These are phyloP conservation scores for Scedosporium apiospermum DNA, from an alignment of 2,329 filamentous ascomycete genomes.

Conservation along the genomic window DNA sequence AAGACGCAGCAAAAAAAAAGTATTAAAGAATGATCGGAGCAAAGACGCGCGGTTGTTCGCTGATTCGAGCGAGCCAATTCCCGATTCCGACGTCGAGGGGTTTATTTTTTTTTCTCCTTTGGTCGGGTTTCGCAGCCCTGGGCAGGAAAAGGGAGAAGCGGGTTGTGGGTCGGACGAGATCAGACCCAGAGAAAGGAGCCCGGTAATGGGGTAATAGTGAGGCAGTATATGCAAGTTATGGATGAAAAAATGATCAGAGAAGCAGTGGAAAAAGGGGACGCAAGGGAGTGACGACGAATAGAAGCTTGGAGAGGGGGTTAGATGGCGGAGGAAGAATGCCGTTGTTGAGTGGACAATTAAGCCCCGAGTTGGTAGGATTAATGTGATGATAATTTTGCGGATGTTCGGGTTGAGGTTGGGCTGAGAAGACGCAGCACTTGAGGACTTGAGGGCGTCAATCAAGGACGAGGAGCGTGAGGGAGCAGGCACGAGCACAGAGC, in stretches of 20 bases:
- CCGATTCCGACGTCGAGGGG: neutral
- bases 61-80: neutral
- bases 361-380: neutral
- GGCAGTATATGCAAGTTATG: neutral
- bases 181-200: neutral
- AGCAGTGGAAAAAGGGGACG: neutral
- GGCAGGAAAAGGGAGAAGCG: neutral
- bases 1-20: neutral
- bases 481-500: too few species aligned
- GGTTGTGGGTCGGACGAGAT: neutral
- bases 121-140: neutral
- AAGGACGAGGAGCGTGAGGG: too few species aligned
- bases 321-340: neutral
- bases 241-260: neutral
- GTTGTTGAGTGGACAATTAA: neutral
- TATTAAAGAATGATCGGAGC: neutral
- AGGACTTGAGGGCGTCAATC: too few species aligned
- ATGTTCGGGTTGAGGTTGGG: neutral
- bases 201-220: neutral
- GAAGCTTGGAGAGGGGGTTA: neutral
- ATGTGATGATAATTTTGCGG: neutral
- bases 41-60: neutral
- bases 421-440: neutral
- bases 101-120: neutral
- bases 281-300: conserved; percentile 5